A percentile compares a stretch with the other conserved stretches of the same genome.
phyloP scores from a whole-genome alignment of 768 basidiomycete species.

The Tephrocybe sp. region DNA sequence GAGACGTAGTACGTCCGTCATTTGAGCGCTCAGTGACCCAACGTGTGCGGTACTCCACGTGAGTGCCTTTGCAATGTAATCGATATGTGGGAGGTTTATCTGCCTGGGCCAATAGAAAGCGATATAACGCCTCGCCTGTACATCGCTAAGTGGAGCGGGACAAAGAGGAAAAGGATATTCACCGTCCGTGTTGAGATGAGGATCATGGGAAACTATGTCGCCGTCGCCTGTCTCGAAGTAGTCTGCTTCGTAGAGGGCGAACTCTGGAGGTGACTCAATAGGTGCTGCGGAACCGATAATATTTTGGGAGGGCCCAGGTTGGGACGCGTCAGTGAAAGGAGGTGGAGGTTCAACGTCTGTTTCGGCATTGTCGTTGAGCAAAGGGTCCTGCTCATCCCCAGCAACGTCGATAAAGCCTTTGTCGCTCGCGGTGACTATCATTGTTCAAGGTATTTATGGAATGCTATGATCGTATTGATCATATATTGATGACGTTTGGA shows the following conservation, averaged over 20 bases:
- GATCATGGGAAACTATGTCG: constrained; percentile 68
- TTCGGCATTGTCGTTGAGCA: not conserved
- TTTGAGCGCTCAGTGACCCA: constrained; percentile 31
- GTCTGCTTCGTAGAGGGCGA: constrained; percentile 63
- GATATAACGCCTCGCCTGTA: constrained; percentile 65
- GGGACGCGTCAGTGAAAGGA: constrained; percentile 6
- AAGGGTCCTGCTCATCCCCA: not conserved
- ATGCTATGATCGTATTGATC: not conserved
- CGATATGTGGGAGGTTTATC: constrained; percentile 38
- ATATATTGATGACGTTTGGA: too few species aligned
- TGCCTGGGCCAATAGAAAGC: constrained; percentile 62
- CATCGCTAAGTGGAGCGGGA: not conserved
- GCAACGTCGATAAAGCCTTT: constrained; percentile 5
- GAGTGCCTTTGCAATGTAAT: constrained; percentile 50
- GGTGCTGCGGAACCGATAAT: not conserved
- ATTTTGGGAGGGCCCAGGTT: not conserved
- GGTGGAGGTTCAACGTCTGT: constrained; percentile 11
- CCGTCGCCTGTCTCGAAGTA: constrained; percentile 49
- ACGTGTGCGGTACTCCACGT: constrained; percentile 46
- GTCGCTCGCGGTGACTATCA: constrained; percentile 8
- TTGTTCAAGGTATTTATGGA: constrained; percentile 8
- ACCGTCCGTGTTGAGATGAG: constrained; percentile 67
- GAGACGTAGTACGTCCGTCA: constrained; percentile 27
- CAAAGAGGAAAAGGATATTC: constrained; percentile 19
- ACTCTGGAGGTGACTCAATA: constrained; percentile 50